Base-by-base conservation (phyloP, 805 yeast species). In the Metschnikowia santaceciliae region DNA sequence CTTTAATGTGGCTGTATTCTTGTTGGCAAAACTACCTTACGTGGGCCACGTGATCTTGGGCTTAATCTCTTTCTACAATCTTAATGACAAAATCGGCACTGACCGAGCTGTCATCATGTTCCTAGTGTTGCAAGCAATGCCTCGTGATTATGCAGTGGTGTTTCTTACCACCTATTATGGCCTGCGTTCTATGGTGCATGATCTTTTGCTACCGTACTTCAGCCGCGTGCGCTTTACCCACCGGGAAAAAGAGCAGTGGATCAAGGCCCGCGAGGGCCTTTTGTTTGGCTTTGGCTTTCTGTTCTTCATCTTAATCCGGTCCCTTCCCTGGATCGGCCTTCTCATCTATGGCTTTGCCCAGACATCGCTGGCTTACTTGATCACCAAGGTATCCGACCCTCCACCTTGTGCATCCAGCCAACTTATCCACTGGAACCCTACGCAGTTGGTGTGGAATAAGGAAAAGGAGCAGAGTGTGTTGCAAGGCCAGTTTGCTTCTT, bases 221-320 rank as follows among this genome's bases (percentile, higher is more conserved):
- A 58, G 68, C 8, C 65, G 77, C 11, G 65, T 80, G 19, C 77
- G 79, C 11, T 75, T 79, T 50, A 63, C 74, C 4, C 60, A 59
- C 4, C 55, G 64, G n/a, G 79, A 78, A 48, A 68, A 70, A 39
- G 64, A 70, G 15, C 72, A 68, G 48, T 82, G 86, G 86, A 64
- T 72, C 43, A 68, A 68, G 11, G 72, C 81, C 13, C 69, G 86
- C 37, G 80, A 78, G 49, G 86, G 85, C 0, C 71, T 78, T 32
- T 63, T 83, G 46, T 76, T 77, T 54, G 86, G 85, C 5, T 81
- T 81, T 55, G 81, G 84, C 3, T 59, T 78, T 7, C 72, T 72
- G 43, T 77, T 73, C 61, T 81, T 69, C 55, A 54, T 67, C 48
- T 61, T 79, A 45, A 62, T 80, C 48, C 63, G 60, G 17, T 43